Conservation (phyloP, 78 protist genomes). For the Mastigamoeba balamuthi region DNA sequence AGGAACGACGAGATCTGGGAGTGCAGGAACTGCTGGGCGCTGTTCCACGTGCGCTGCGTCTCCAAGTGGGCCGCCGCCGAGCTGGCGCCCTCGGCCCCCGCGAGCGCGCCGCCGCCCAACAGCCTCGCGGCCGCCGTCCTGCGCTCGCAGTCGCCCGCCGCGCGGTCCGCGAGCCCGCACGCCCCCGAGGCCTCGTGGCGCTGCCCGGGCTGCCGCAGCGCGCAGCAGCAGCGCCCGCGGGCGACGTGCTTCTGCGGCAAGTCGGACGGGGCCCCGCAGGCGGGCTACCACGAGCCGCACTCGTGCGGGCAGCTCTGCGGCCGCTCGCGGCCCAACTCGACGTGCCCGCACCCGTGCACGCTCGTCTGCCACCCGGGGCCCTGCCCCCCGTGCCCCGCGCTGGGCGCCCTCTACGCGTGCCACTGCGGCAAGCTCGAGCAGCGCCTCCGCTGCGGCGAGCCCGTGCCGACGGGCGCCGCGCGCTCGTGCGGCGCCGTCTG, state of each 20-base stretch:
- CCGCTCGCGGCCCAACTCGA: conserved; percentile 13
- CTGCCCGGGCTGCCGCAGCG: conserved; percentile 40
- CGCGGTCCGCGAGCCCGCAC: not conserved
- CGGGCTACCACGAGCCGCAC: conserved; percentile 24
- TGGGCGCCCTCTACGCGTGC: conserved; percentile 23
- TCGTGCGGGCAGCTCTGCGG: conserved; percentile 52
- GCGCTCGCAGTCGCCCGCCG: too few species aligned
- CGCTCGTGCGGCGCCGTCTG: conserved; percentile 16
- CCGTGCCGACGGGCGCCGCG: conserved; percentile 18
- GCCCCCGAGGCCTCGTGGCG: conserved; percentile 29
- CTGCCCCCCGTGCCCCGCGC: conserved; percentile 35
- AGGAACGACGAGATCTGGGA: conserved; percentile 6
- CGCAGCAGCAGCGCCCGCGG: not conserved
- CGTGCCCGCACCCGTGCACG: conserved; percentile 46
- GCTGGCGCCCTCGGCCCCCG: too few species aligned
- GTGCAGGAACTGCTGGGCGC: conserved; percentile 36
- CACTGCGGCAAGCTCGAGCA: conserved; percentile 15
- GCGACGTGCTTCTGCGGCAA: conserved; percentile 40
- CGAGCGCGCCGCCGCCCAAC: too few species aligned
- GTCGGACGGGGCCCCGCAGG: conserved; percentile 9
- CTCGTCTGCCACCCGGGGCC: conserved; percentile 62
- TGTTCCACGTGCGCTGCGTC: conserved; percentile 49
- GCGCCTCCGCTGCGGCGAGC: conserved; percentile 36
- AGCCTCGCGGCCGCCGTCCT: too few species aligned
- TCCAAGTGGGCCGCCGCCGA: conserved; percentile 33